Base-by-base conservation (phyloP, 2,329 filamentous ascomycete genomes). In the Rhexocercosporidium sp. region DNA sequence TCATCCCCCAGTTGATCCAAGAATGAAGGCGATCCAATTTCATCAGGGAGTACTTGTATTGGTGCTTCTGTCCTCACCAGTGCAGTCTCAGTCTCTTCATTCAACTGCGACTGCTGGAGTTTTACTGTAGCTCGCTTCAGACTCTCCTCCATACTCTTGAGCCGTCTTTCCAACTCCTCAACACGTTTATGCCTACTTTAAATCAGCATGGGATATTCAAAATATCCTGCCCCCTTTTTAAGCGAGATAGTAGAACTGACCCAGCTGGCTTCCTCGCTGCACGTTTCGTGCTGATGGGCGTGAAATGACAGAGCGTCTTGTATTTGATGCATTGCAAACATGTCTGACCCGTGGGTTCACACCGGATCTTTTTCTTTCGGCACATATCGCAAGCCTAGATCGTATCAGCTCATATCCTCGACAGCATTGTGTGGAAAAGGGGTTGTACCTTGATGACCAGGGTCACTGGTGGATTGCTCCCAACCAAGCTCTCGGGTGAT, bases 281-380 rank as follows among this genome's bases (percentile, higher is more conserved):
- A 56, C 71, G 67, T 49, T 71, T 74, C 27, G 64, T 68, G 39
- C 67, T 63, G 20, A 76, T 74, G 1, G 74, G 75, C 0, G 75
- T 77, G 49, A 77, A 77, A 69, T 76, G 75, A 62, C 76, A 77
- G 18, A 18, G 27, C 37, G 71, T 73, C 16, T 67, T 66, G 59
- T 64, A 69, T 62, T 74, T 75, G 34, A 70, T 73, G 64, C 75
- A 77, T 51, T 77, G 75, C 27, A 64, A 51, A 66, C 76, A 77
- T n/a, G 66, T 66, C 25, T 73, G 64, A 14, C 41, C 51, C 8
- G 69, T 74, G 11, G 72, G 67, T 49, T 75, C 69, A 62, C 76
- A 77, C 12, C 74, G 71, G 34, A 75, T 77, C 69, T 77, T 77
- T 61, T 77, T 77, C 66, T 73, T 75, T 5, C 75, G 70, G 59